Evolutionary conservation across 495 filamentous ascomycete species (phyloP), one percentile per base, ranked within the genome.

Genomic region (Wilcoxina mikolae): DNA sequence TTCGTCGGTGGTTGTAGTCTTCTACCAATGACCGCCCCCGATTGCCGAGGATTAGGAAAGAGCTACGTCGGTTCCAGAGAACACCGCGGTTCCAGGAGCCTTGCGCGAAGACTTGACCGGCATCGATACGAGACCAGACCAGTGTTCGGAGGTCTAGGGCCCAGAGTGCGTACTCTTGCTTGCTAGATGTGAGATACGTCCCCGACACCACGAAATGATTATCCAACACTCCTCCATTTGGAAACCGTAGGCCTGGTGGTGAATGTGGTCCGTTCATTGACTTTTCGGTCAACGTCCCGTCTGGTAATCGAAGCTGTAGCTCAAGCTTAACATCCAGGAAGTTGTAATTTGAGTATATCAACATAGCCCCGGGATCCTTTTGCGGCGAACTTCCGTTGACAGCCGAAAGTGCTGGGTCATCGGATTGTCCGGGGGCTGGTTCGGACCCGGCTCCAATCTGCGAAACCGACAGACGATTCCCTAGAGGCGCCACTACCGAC

Each of bases 331-430:
- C 91, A 57, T 96, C 88, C 33, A 96, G 67, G 66, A 98, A 98
- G 68, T 98, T 96, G 67, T 96, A 98, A 64, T 98, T 98, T 38
- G 91, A 96, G 67, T 98, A 98, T 27, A 98, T 93, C 50, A 98
- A 75, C 87, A 95, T 94, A 3, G 87, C 85, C 12, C 81, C 46
- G 7, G 46, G 46, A n/a, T 29, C 46, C 22, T 49, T 49, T 17
- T 17, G 55, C n/a, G 29, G 17, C 12, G 57, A 43, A 42, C 58
- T 44, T 41, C 47, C 43, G 18, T 58, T 58, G 17, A 56, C 45
- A 18, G 69, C 61, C 17, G 55, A 46, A 17, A 50, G 28, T 20
- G 57, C 48, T 2, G 44, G 17, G 25, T 58, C 58, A 44, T 68
- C 68, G 2, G 74, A 68, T 5, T 28, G 51, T 20, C 11, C 46